phyloP scores from a whole-genome alignment of 176 grass and related monocot genomes.

The Oryza glumipatula region DNA sequence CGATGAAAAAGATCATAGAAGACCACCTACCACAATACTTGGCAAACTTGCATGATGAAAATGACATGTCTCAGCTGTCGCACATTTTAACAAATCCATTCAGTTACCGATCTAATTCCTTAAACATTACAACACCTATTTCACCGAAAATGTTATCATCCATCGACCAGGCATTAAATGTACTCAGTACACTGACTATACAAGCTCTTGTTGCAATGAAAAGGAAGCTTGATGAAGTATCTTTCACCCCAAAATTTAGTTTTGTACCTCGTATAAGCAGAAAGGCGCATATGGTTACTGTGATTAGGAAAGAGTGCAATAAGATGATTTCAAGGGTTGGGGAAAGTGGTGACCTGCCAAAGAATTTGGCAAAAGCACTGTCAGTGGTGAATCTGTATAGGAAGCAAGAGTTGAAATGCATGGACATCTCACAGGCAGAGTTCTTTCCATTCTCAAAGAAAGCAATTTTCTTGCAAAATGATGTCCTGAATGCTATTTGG shows the following conservation, averaged over 20 bases:
- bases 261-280: not conserved
- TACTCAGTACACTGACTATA: not conserved
- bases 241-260: slow-evolving; percentile 8
- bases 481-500: slow-evolving; percentile 26
- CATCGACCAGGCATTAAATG: slow-evolving; percentile 21
- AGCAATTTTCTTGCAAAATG: slow-evolving; percentile 22
- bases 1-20: slow-evolving; percentile 25
- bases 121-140: slow-evolving; percentile 20
- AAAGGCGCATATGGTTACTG: not conserved
- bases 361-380: slow-evolving; percentile 22
- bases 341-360: slow-evolving; percentile 25
- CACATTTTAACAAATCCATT: slow-evolving; percentile 14
- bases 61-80: not conserved
- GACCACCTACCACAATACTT: slow-evolving; percentile 31
- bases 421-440: slow-evolving; percentile 11
- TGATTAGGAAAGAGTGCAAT: slow-evolving; percentile 17
- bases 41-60: slow-evolving; percentile 1
- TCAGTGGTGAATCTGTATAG: slow-evolving; percentile 19
- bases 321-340: slow-evolving; percentile 18
- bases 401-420: slow-evolving; percentile 6
- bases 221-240: slow-evolving; percentile 30
- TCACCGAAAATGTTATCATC: slow-evolving; percentile 28
- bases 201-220: slow-evolving; percentile 40
- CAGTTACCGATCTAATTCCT: slow-evolving; percentile 23
- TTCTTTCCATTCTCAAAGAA: slow-evolving; percentile 27